Evolutionary conservation across 2,329 filamentous ascomycete species (phyloP).

Genomic region (Ilyonectria sp.): DNA sequence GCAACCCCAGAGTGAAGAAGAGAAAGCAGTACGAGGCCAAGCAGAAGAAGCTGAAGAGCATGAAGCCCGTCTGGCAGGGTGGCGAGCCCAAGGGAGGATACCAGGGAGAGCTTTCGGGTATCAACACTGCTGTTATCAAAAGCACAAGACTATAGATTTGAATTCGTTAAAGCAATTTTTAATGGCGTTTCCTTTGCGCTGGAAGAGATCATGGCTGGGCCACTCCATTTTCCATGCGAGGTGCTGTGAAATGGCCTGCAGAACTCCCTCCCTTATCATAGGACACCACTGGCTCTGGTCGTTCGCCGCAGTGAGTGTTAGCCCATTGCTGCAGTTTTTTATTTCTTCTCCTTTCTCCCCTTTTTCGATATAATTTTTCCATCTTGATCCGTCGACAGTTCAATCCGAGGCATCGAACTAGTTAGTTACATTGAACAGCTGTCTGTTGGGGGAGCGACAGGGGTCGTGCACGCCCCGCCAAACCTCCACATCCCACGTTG

Average conservation of each 20-base stretch:
- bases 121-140: constrained; percentile 94
- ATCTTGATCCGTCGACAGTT: background rate
- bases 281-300: no score
- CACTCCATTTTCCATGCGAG: background rate
- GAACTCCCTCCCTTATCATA: background rate
- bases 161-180: constrained; percentile 30
- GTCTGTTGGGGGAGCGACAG: constrained; percentile 18
- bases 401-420: background rate
- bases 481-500: constrained; percentile 45
- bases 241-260: background rate
- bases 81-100: constrained; percentile 89
- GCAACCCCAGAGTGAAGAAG: constrained; percentile 98
- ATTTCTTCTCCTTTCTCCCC: no score
- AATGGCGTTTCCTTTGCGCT: constrained; percentile 32
- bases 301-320: background rate
- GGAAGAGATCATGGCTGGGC: background rate
- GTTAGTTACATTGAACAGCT: background rate
- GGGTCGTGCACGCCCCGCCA: constrained; percentile 41
- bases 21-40: constrained; percentile 95
- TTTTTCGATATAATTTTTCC: background rate
- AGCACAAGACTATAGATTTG: constrained; percentile 84
- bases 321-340: background rate
- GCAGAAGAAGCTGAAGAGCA: constrained; percentile 95
- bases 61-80: constrained; percentile 88
- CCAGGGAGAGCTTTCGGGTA: constrained; percentile 92